These are phyloP conservation scores for Coniferiporia sulphurascens DNA, from an alignment of 1,284 basidiomycete genomes.

Conservation along the genomic window DNA sequence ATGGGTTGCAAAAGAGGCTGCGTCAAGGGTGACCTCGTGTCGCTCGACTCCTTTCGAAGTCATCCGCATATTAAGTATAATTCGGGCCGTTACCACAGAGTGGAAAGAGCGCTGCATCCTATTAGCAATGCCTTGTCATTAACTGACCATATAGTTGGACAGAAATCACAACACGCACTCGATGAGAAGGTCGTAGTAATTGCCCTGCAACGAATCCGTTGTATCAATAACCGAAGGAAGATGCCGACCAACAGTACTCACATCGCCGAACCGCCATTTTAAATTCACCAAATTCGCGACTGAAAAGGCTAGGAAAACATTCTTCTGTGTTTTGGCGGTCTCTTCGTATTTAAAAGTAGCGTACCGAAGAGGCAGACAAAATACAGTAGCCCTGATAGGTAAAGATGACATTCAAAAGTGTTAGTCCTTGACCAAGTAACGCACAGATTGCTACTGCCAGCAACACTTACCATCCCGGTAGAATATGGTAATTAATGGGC, in stretches of 20 bases:
- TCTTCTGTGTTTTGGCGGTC: no score
- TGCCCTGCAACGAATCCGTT: background rate
- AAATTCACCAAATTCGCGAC: background rate
- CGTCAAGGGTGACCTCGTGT: background rate
- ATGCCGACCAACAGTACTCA: background rate
- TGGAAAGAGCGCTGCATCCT: background rate
- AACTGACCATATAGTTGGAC: background rate
- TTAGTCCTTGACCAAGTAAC: background rate
- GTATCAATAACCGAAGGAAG: background rate
- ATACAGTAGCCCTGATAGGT: background rate
- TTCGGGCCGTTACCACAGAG: background rate
- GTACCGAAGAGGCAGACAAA: background rate
- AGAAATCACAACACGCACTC: background rate
- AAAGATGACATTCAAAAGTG: background rate
- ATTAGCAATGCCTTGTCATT: background rate
- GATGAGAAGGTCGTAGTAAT: background rate
- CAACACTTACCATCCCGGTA: conserved; percentile 2
- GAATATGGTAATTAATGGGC: background rate
- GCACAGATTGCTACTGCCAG: background rate
- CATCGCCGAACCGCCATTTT: background rate
- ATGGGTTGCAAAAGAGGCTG: background rate
- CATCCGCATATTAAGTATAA: background rate
- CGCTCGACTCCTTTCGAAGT: background rate
- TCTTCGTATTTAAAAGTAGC: background rate
- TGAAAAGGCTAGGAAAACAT: background rate